Base-by-base conservation (phyloP, 139 green algal genomes). In the Chlorella sp. region DNA sequence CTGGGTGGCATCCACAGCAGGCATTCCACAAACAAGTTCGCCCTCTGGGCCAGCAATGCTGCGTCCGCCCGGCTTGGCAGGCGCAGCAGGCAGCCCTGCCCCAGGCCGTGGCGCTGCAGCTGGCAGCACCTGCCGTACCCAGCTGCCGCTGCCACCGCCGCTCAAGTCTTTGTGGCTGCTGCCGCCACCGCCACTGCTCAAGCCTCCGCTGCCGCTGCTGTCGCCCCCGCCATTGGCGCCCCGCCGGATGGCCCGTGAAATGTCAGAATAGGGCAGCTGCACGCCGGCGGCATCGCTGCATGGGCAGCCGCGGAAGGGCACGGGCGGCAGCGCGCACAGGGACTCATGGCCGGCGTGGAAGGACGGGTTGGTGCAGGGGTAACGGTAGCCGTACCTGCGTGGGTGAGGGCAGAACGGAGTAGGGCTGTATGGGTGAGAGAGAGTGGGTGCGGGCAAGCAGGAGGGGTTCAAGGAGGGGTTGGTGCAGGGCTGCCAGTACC, bases 241-340 rank as follows among this genome's bases (percentile, higher is more conserved):
- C 14, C 85, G 66, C 40, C 37, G 64, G 18, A 89, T 71, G 30
- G 69, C 71, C 3, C 28, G 22, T 0, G 36, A 87, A 53, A 96
- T 79, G 22, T 94, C 89, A 30, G 75, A 77, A 66, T 86, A 94
- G 75, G 86, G 86, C 4, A 83, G 40, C 82, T 96, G 92, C 18
- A 28, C 16, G 1, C 94, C 94, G 0, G 92, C 94, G 22, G 92
- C 92, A 69, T 96, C 94, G 85, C 88, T 93, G 92, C 94, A 96
- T 40, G 87, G 83, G 0, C 75, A 83, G 69, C 90, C 88, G 1
- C 71, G 78, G 66, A 93, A 96, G 16, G 84, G 15, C 12, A 91
- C 86, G 0, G 89, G 79, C 34, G 40, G n/a, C 42, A 96, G 28
- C 21, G 34, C 5, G 83, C 94, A 96, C 39, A 94, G 9, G 60